Evolutionary conservation across 1,284 basidiomycete genomes (phyloP).

Genomic region (Meira miltonrushii): DNA sequence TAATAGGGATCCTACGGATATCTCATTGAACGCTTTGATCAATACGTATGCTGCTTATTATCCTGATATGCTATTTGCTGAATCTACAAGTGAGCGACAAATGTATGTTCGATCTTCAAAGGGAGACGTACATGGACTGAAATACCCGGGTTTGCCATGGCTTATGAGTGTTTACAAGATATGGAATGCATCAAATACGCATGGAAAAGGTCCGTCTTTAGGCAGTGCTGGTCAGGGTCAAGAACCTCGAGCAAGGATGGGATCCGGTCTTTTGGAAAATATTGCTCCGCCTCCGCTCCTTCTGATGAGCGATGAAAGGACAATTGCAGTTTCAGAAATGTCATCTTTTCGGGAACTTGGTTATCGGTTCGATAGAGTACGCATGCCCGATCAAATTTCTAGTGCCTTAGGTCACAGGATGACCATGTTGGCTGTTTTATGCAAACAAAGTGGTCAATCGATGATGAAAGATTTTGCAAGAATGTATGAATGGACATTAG

Average conservation of each 20-base stretch:
- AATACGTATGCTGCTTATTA: slow-evolving; percentile 35
- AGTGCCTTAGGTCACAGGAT: background rate
- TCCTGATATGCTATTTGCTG: slow-evolving; percentile 22
- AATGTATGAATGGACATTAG: too few relatives aligned
- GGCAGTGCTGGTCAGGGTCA: too few relatives aligned
- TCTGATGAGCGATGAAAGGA: background rate
- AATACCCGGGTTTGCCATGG: slow-evolving; percentile 1
- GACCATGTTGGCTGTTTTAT: background rate
- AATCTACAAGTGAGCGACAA: background rate
- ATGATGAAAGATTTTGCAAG: background rate
- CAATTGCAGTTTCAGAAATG: background rate
- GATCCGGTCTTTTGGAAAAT: background rate
- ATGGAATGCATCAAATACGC: background rate
- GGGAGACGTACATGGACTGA: background rate
- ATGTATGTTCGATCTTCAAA: background rate
- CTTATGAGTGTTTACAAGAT: background rate
- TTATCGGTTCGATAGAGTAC: background rate
- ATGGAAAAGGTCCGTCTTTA: background rate
- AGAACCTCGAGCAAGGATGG: background rate
- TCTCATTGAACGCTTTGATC: slow-evolving; percentile 24
- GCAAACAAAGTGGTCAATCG: background rate
- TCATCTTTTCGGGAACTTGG: background rate
- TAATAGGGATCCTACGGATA: slow-evolving; percentile 21
- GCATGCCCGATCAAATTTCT: slow-evolving; percentile 1
- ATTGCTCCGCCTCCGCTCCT: background rate